Evolutionary conservation across 352 stramenopile species (phyloP).

Genomic region (Globisporangium rhizosaccharum): DNA sequence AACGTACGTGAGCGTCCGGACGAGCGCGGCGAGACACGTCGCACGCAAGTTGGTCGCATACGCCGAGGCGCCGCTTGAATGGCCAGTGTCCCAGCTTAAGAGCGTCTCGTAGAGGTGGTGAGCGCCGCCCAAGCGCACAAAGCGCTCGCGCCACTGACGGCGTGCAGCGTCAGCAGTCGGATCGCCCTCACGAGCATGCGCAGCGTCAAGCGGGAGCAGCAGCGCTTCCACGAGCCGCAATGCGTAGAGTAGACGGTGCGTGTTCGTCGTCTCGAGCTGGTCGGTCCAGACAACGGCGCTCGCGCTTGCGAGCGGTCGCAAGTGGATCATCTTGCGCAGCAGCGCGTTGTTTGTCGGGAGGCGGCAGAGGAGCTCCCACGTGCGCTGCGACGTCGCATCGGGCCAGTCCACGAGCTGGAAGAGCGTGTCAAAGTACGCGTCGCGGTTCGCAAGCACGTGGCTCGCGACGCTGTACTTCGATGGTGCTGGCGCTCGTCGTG

Average conservation of each 20-base stretch:
- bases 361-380: constrained; percentile 68
- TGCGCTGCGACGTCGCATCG: constrained; percentile 44
- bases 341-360: constrained; percentile 65
- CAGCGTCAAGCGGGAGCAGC: constrained; percentile 31
- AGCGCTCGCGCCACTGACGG: constrained; percentile 74
- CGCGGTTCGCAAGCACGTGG: constrained; percentile 57
- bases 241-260: constrained; percentile 58
- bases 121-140: constrained; percentile 55
- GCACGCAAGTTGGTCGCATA: constrained; percentile 33
- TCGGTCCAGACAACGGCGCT: constrained; percentile 35
- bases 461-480: constrained; percentile 32
- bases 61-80: constrained; percentile 4
- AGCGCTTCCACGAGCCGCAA: constrained; percentile 67
- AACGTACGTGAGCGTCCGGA: constrained; percentile 41
- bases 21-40: constrained; percentile 49
- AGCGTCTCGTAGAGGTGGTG: constrained; percentile 40
- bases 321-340: constrained; percentile 57
- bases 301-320: constrained; percentile 20
- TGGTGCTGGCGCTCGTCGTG: neutral
- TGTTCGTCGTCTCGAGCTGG: constrained; percentile 37
- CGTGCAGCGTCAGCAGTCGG: constrained; percentile 28
- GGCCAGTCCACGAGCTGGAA: constrained; percentile 55
- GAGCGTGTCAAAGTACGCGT: constrained; percentile 43
- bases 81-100: constrained; percentile 19
- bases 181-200: neutral